Conservation (phyloP, 163 green algal species). For the Scenedesmus sp. region DNA sequence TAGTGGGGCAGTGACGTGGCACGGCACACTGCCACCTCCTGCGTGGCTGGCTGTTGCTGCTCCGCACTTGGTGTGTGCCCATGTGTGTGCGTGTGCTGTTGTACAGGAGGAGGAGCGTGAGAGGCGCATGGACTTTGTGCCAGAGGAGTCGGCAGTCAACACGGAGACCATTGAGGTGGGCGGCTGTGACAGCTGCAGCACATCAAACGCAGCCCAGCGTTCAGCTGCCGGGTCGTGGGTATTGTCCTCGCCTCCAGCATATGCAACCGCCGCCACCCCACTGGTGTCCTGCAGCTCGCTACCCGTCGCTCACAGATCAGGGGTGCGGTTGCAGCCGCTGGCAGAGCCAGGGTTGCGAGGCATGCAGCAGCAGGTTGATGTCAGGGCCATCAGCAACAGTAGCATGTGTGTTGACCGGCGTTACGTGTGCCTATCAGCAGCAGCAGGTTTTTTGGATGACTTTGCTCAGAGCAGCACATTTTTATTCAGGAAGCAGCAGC, state of each 20-base stretch:
- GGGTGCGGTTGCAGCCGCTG: not conserved
- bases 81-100: not conserved
- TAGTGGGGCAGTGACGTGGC: no score
- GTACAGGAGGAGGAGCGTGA: constrained; percentile 99
- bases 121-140: constrained; percentile 99
- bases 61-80: no score
- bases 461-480: no score
- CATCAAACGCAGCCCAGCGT: not conserved
- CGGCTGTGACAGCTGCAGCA: not conserved
- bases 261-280: not conserved
- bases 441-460: no score
- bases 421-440: no score
- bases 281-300: not conserved
- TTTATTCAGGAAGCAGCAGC: not conserved
- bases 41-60: not conserved
- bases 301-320: not conserved
- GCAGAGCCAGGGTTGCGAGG: no score
- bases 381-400: no score
- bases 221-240: not conserved
- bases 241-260: not conserved
- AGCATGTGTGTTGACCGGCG: no score
- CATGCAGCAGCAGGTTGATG: no score
- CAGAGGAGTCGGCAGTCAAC: constrained; percentile 98
- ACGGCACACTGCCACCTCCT: no score
- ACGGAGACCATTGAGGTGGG: constrained; percentile 93